Conservation (phyloP, 208 protist species). For the Acanthamoeba castellanii region DNA sequence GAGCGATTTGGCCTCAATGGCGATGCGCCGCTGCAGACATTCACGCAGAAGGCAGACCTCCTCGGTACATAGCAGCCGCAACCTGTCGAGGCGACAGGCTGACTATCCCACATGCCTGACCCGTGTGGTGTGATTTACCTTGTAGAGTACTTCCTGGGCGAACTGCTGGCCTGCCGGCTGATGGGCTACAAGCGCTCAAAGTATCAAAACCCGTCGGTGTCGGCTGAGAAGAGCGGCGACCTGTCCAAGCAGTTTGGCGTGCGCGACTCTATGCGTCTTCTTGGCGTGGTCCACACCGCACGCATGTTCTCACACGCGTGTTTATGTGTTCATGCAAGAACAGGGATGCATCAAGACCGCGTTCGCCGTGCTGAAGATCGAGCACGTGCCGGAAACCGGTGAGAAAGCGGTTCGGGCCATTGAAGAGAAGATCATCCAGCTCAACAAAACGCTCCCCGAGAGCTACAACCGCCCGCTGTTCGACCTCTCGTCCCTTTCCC, state of each 20-base stretch:
- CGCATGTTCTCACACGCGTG: neutral
- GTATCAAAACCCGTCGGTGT: neutral
- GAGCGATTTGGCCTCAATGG: neutral
- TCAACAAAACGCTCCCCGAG: neutral
- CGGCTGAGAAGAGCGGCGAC: neutral
- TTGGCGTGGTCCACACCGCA: neutral
- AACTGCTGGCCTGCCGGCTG: conserved; percentile 9
- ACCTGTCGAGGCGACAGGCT: neutral
- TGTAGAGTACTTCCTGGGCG: neutral
- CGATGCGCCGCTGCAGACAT: neutral
- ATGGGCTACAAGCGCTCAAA: neutral
- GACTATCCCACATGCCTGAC: no score
- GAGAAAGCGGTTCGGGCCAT: neutral
- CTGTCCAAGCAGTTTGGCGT: neutral
- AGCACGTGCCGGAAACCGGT: neutral
- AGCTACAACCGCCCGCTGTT: conserved; percentile 16
- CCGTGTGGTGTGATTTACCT: no score
- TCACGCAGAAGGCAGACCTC: conserved; percentile 23
- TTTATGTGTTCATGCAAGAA: neutral
- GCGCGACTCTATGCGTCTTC: neutral
- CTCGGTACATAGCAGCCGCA: neutral
- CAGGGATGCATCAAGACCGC: conserved; percentile 26
- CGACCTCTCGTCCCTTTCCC: neutral
- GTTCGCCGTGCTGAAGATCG: neutral
- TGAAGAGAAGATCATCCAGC: neutral